Evolutionary conservation across 2,329 filamentous ascomycete genomes (phyloP), one percentile per base, ranked within the genome.

Genomic region (Cercospora berteroae): DNA sequence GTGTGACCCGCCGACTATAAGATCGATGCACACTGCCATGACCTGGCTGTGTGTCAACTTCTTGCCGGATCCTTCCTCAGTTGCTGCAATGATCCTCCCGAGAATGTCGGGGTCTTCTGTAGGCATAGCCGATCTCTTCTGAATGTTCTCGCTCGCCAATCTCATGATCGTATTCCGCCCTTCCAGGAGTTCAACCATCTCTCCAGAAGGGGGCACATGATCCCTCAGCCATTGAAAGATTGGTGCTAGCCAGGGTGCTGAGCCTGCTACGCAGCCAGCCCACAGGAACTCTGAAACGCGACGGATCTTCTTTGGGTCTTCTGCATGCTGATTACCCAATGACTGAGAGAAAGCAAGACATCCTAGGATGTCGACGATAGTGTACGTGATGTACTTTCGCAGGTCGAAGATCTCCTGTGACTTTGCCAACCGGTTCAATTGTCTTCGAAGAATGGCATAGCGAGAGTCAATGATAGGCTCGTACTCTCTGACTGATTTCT

Each of bases 281-380:
- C 63, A 44, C 20, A 64, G 29, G 33, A 55, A 52, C 25, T 64
- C 61, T 6, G 31, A 64, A 1, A 58, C 65, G 18, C 31, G 18
- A 7, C 55, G 61, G 9, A 67, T 57, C 39, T 61, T 58, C 25
- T 67, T 55, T 2, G 55, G 42, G 39, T 60, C 60, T 27, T 60
- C 62, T n/a, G 39, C 57, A 8, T 39, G 55, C 42, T 67, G 66
- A 13, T 48, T 52, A 2, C 57, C 57, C 44, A 65, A 64, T 1
- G 56, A 16, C 16, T 63, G 42, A 36, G 50, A 50, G 55, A 63
- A 67, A 8, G 60, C 60, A 20, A 58, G 29, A 12, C 56, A 52
- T 12, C 59, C 50, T 20, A 68, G 42, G 27, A 59, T 48, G 56
- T 68, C 65, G 13, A 65, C 29, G 18, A 67, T 60, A 12, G 29